Percentiles rank a stretch among this genome's conserved stretches.
Evolutionary conservation across 106 monocot genomes (phyloP).

Genomic region (Platanthera guangdongensis): DNA sequence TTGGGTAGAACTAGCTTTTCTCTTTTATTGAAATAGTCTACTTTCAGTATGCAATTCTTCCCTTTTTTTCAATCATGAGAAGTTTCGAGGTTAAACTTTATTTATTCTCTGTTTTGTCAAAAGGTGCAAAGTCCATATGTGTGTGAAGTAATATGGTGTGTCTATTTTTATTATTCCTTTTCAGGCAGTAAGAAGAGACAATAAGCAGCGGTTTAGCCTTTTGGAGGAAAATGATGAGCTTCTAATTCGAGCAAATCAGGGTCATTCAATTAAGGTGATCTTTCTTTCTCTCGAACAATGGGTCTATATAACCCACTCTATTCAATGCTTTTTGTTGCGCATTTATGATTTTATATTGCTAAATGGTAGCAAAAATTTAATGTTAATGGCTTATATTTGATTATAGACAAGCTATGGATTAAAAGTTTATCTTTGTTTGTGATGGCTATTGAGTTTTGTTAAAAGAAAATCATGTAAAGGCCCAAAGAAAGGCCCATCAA

Average conservation of each 20-base stretch:
- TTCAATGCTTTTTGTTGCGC: neutral
- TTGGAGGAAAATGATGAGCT: constrained; percentile 85
- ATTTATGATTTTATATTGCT: neutral
- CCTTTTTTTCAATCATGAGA: neutral
- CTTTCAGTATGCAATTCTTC: neutral
- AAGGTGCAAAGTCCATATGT: neutral
- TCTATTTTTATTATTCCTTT: neutral
- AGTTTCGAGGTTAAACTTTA: neutral
- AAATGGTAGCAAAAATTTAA: neutral
- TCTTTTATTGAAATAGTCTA: neutral
- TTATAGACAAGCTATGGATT: neutral
- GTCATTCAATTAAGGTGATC: constrained; percentile 68
- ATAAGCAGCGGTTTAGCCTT: constrained; percentile 79
- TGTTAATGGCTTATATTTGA: neutral
- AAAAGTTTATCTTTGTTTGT: neutral
- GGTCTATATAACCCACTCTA: no score
- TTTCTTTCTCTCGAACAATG: constrained; percentile 3
- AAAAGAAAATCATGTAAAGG: no score
- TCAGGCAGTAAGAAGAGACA: constrained; percentile 85
- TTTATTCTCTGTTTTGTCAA: neutral
- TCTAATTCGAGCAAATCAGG: constrained; percentile 93
- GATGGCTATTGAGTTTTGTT: no score
- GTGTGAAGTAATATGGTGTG: neutral
- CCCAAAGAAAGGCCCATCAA: no score
- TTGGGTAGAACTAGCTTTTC: neutral